A percentile compares a stretch with the other conserved stretches of the same genome.
These are phyloP conservation scores for Nannizziopsis barbatae DNA, from an alignment of 2,329 filamentous ascomycete genomes.

Conservation along the genomic window DNA sequence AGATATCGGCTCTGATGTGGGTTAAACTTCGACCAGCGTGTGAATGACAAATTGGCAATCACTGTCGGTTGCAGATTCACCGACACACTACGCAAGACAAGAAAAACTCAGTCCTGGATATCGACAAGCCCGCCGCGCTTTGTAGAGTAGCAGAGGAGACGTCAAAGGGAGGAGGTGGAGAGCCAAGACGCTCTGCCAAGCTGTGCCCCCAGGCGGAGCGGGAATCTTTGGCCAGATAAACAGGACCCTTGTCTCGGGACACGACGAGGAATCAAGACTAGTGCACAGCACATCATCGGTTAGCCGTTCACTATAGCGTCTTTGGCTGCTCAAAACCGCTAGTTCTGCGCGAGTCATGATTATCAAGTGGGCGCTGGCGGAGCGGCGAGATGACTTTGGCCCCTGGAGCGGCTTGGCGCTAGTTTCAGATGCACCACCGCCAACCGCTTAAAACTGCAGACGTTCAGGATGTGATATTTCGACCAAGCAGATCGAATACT, in stretches of 20 bases:
- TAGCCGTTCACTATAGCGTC: no score
- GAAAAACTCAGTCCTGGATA: no score
- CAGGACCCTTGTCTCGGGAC: no score
- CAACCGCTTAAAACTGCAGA: constrained; percentile 7
- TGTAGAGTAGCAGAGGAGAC: no score
- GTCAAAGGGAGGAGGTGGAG: no score
- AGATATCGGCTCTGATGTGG: neutral
- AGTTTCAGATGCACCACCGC: neutral
- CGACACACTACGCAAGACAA: no score
- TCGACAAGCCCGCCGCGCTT: no score
- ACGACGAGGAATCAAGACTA: no score
- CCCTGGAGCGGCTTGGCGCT: constrained; percentile 3
- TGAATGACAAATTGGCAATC: neutral
- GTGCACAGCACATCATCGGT: no score
- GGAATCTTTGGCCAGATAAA: neutral
- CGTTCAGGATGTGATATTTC: constrained; percentile 4
- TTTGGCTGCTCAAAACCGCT: neutral
- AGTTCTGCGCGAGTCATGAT: neutral
- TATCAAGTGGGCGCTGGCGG: neutral
- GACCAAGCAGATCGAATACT: neutral
- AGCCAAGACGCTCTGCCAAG: neutral
- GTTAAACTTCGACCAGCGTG: constrained; percentile 2
- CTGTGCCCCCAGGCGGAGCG: constrained; percentile 2
- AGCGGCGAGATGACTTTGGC: neutral
- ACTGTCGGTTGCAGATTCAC: no score